Evolutionary conservation across 148 eudicot species (phyloP).

Genomic region (Rhododendron ovatum): DNA sequence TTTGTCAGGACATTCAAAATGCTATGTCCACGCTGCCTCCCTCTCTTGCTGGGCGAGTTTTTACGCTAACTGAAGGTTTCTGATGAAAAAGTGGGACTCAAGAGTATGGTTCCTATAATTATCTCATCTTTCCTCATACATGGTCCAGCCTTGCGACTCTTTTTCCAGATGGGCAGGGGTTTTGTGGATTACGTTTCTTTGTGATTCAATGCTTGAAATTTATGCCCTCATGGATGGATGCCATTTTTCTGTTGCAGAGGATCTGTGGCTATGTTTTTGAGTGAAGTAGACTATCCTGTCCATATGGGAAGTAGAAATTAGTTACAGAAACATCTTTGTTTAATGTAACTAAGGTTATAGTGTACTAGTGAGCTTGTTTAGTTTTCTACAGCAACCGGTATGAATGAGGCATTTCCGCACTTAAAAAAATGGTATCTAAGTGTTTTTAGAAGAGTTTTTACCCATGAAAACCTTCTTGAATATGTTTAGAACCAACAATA

Average conservation of each 20-base stretch:
- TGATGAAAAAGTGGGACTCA: constrained; percentile 20
- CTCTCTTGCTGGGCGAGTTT: constrained; percentile 60
- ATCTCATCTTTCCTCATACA: not conserved
- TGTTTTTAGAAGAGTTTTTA: not conserved
- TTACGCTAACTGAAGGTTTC: constrained; percentile 74
- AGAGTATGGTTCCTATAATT: not conserved
- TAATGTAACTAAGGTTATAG: not conserved
- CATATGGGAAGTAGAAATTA: not conserved
- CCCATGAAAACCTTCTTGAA: not conserved
- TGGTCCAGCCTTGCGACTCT: not conserved
- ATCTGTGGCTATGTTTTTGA: not conserved
- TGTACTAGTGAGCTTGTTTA: not conserved
- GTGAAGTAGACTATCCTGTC: not conserved
- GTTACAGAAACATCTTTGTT: not conserved
- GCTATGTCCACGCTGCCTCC: constrained; percentile 62
- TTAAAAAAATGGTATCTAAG: not conserved
- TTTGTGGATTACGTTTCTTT: not conserved
- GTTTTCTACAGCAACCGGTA: not conserved
- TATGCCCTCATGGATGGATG: not conserved
- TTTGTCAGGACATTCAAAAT: constrained; percentile 64
- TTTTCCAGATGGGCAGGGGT: not conserved
- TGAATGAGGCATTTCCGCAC: not conserved
- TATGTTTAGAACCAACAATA: not conserved
- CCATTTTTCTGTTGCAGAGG: not conserved
- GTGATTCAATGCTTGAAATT: not conserved